Evolutionary conservation across 2,329 filamentous ascomycete species (phyloP).

Genomic region (Colletotrichum liaoningense): DNA sequence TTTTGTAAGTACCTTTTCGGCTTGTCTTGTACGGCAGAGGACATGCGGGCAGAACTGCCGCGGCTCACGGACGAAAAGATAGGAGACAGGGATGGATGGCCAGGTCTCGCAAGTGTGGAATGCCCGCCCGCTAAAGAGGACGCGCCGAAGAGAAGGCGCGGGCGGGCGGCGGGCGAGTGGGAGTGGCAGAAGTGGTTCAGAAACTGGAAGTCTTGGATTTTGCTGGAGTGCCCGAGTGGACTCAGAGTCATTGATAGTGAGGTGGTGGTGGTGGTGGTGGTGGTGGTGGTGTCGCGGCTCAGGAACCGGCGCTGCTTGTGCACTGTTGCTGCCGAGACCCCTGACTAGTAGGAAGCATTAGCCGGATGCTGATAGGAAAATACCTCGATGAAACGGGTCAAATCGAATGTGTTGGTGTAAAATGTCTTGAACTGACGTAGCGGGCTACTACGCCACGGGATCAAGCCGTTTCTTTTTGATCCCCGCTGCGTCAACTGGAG

Average conservation of each 20-base stretch:
- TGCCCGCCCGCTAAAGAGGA: slow-evolving; percentile 19
- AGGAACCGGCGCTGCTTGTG: slow-evolving; percentile 29
- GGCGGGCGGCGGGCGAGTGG: background rate
- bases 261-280: slow-evolving; percentile 8
- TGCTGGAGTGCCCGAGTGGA: background rate
- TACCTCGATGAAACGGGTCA: background rate
- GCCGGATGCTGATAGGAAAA: slow-evolving; percentile 7
- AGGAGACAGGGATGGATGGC: slow-evolving; percentile 3
- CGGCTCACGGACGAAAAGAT: background rate
- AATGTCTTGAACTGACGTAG: background rate
- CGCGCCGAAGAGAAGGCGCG: slow-evolving; percentile 6
- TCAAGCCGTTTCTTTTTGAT: slow-evolving; percentile 12
- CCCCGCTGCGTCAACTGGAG: slow-evolving; percentile 6
- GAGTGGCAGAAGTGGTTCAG: background rate
- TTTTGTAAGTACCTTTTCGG: slow-evolving; percentile 1
- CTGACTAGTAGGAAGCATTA: slow-evolving; percentile 25
- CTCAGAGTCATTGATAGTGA: background rate
- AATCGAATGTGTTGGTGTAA: too few species aligned
- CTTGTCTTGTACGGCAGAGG: background rate
- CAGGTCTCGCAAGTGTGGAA: background rate
- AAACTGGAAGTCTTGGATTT: background rate
- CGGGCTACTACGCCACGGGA: slow-evolving; percentile 18
- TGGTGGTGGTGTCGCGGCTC: slow-evolving; percentile 25
- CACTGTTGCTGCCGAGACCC: slow-evolving; percentile 13
- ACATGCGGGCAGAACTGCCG: slow-evolving; percentile 15